Evolutionary conservation across 805 yeast species (phyloP).

Genomic region (Wickerhamiella occidentalis): DNA sequence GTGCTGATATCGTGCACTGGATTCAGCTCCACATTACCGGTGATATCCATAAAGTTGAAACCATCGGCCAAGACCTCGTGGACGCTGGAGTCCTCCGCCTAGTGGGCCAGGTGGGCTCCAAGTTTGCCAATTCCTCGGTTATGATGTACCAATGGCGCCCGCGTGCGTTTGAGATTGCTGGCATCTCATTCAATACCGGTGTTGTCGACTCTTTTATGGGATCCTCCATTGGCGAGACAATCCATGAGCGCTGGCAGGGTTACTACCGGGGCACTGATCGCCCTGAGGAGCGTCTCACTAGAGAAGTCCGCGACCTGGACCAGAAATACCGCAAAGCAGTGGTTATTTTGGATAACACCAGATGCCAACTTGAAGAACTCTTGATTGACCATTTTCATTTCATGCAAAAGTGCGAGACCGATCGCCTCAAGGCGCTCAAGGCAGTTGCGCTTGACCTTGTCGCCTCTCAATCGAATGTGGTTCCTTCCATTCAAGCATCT

Average conservation of each 20-base stretch:
- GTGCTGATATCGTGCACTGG: slow-evolving; percentile 51
- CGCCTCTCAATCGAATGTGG: slow-evolving; percentile 49
- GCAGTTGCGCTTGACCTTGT: slow-evolving; percentile 63
- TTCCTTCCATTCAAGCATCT: slow-evolving; percentile 43
- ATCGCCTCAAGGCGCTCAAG: slow-evolving; percentile 63
- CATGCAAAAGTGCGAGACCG: slow-evolving; percentile 74
- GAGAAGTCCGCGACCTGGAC: slow-evolving; percentile 51
- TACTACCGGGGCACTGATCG: slow-evolving; percentile 9
- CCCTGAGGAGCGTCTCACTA: slow-evolving; percentile 34
- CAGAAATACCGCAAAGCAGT: slow-evolving; percentile 43
- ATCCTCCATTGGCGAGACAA: slow-evolving; percentile 9
- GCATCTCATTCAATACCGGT: slow-evolving; percentile 16
- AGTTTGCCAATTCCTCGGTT: slow-evolving; percentile 62
- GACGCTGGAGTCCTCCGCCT: slow-evolving; percentile 46
- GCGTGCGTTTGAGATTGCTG: slow-evolving; percentile 46
- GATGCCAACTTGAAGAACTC: slow-evolving; percentile 62
- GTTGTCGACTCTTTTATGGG: slow-evolving; percentile 7
- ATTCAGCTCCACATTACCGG: slow-evolving; percentile 27
- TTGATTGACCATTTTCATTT: slow-evolving; percentile 60
- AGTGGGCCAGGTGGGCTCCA: slow-evolving; percentile 48
- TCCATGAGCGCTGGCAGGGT: slow-evolving; percentile 11
- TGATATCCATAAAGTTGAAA: slow-evolving; percentile 46
- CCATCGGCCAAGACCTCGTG: slow-evolving; percentile 60
- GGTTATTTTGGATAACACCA: slow-evolving; percentile 44
- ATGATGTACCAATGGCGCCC: slow-evolving; percentile 74